Base-by-base conservation (phyloP, 306 rosid genomes). In the Dryas drummondii region DNA sequence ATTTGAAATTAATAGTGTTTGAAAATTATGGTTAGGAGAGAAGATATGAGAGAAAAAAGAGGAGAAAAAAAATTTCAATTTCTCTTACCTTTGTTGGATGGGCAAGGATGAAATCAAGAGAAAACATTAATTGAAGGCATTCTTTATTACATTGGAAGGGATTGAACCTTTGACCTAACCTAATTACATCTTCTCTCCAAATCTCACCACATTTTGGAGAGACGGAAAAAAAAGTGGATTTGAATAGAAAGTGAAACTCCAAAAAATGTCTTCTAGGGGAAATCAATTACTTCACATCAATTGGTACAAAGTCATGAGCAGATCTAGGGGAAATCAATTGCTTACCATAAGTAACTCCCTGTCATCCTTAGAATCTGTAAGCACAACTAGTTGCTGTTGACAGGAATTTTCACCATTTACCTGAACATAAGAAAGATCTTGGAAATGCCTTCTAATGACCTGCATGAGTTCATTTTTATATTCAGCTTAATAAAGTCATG, bases 281-380 rank as follows among this genome's bases (percentile, higher is more conserved):
- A 57, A 56, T 57, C 37, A 32, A 32, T 32, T 32, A 32, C 37
- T 44, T 72, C n/a, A 59, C 68, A 9, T 16, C 54, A 41, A 44
- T 52, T 22, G 41, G 46, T 16, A 14, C 22, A 42, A 44, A 27
- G 68, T 59, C 69, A 58, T 40, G 11, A 67, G 3, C 22, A 59
- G 4, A 32, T 77, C 55, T 51, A 68, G 61, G 54, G 41, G 64
- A 63, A n/a, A 54, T 57, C 65, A 7, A 55, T 4, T 49, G 74
- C 83, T 80, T 78, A 94, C 99, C 97, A 87, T 75, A 82, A 92
- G 91, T 63, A 80, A 77, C 79, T 87, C 84, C 62, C 79, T 80
- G 75, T 92, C 99, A 17, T 89, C 91, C 79, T 80, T 76, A 6
- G 92, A 88, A 80, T 90, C 96, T 67, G 89, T 83, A 57, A 84